Evolutionary conservation across 768 basidiomycete genomes (phyloP).

Genomic region (Tulasnella sp.): DNA sequence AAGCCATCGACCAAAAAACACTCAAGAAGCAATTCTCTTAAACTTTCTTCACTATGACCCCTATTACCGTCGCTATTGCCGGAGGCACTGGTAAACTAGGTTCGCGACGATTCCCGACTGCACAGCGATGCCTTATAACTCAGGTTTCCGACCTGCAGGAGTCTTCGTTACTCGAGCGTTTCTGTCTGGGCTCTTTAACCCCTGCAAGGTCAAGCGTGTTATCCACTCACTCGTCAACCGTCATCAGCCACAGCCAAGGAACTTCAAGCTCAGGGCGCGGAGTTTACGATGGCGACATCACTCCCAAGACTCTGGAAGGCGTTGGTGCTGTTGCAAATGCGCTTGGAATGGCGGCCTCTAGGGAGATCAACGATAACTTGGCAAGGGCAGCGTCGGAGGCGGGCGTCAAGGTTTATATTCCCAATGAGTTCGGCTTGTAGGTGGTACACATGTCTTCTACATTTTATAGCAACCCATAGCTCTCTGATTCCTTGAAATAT

Average conservation of each 20-base stretch:
- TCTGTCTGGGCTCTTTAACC: neutral
- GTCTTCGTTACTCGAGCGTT: neutral
- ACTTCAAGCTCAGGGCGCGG: conserved; percentile 1
- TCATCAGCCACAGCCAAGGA: neutral
- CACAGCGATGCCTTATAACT: too few relatives aligned
- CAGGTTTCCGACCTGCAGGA: neutral
- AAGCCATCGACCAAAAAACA: too few relatives aligned
- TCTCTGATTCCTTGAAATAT: neutral
- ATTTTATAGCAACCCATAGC: too few relatives aligned
- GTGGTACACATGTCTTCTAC: neutral
- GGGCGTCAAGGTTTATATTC: conserved; percentile 29
- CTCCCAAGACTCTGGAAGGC: neutral
- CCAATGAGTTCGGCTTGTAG: conserved; percentile 21
- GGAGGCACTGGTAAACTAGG: conserved; percentile 23
- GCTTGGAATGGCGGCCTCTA: neutral
- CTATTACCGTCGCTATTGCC: neutral
- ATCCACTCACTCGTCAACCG: neutral
- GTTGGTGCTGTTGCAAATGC: conserved; percentile 8
- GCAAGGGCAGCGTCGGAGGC: neutral
- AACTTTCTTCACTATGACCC: too few relatives aligned
- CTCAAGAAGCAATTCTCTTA: too few relatives aligned
- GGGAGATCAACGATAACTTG: neutral
- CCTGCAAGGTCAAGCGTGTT: neutral
- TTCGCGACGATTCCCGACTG: neutral
- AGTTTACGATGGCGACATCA: neutral